Conservation (phyloP, 768 basidiomycete species). For the Xanthoconium purpureum region DNA sequence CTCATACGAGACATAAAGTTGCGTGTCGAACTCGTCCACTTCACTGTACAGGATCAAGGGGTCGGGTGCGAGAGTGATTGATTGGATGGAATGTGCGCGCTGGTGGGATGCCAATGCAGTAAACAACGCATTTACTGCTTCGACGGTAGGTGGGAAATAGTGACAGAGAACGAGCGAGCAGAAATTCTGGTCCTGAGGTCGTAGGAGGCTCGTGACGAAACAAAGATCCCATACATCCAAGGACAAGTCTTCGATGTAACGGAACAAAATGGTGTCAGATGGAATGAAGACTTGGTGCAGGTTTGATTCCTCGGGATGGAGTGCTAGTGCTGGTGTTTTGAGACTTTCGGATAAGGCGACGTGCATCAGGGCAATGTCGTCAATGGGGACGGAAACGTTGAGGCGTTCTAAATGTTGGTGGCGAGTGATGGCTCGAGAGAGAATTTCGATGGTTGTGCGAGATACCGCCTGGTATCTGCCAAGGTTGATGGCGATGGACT, state of each 20-base stretch:
- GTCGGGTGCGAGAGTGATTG: background rate
- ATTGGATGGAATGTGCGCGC: background rate
- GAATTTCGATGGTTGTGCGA: too few species aligned
- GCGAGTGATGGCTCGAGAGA: background rate
- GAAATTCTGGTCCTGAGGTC: background rate
- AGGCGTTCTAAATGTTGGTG: background rate
- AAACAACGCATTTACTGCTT: background rate
- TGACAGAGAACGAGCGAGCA: background rate
- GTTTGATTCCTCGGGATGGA: background rate
- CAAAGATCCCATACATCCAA: conserved; percentile 1
- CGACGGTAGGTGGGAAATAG: background rate
- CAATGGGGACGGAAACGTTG: background rate
- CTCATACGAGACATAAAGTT: background rate
- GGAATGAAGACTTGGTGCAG: background rate
- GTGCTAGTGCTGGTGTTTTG: background rate
- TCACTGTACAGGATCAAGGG: too few species aligned
- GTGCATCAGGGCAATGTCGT: background rate
- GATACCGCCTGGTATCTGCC: too few species aligned
- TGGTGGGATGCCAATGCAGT: background rate
- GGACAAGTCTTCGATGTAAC: background rate
- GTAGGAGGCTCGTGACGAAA: conserved; percentile 1
- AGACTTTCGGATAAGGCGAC: background rate
- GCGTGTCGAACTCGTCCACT: too few species aligned
- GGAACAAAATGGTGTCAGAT: background rate
- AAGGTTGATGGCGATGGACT: too few species aligned